phyloP scores from a whole-genome alignment of 805 yeast species.

The Metschnikowia gelsemii region DNA sequence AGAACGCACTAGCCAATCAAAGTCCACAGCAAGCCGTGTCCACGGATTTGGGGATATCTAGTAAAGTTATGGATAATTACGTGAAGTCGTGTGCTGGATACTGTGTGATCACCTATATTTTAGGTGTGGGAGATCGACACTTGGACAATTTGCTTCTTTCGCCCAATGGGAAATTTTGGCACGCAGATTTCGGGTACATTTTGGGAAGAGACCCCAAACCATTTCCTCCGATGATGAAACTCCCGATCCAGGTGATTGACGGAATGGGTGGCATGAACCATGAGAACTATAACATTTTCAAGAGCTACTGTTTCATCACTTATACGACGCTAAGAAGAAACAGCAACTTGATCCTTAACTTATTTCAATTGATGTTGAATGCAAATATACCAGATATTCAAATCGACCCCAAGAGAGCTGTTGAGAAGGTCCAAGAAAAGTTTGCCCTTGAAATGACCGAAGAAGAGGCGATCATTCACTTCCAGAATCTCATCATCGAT shows the following conservation, averaged over 20 bases:
- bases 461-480: slow-evolving; percentile 92
- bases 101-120: slow-evolving; percentile 88
- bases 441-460: slow-evolving; percentile 92
- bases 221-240: slow-evolving; percentile 96
- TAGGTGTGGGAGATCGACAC: slow-evolving; percentile 98
- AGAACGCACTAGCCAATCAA: slow-evolving; percentile 35
- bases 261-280: slow-evolving; percentile 96
- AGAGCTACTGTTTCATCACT: slow-evolving; percentile 92
- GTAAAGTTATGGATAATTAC: slow-evolving; percentile 86
- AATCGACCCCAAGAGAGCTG: slow-evolving; percentile 80
- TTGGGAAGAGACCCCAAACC: slow-evolving; percentile 98
- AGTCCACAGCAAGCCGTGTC: slow-evolving; percentile 34
- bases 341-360: slow-evolving; percentile 82
- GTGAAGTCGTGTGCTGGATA: slow-evolving; percentile 96
- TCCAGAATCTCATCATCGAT: slow-evolving; percentile 90
- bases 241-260: slow-evolving; percentile 94
- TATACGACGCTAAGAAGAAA: slow-evolving; percentile 87
- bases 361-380: slow-evolving; percentile 91
- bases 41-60: slow-evolving; percentile 48
- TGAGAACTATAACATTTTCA: slow-evolving; percentile 79
- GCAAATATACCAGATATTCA: slow-evolving; percentile 90
- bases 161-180: slow-evolving; percentile 86
- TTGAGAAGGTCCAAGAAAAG: slow-evolving; percentile 89
- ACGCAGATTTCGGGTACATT: slow-evolving; percentile 96
- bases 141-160: slow-evolving; percentile 82